Percentiles rank a stretch among this genome's conserved stretches.
Evolutionary conservation across 306 rosid species (phyloP).

Genomic region (Sicyos edulis): DNA sequence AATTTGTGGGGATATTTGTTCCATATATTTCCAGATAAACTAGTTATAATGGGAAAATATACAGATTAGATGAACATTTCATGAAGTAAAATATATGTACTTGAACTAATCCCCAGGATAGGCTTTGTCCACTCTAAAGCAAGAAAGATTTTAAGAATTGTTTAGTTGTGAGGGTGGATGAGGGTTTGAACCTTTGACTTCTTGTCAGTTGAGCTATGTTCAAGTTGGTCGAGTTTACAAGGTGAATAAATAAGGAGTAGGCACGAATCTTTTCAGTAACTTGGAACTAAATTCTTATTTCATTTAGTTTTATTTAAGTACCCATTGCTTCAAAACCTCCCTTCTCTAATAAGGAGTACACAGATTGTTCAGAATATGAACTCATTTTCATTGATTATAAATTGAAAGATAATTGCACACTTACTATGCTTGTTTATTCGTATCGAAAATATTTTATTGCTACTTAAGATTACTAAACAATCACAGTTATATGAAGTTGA

Average conservation of each 20-base stretch:
- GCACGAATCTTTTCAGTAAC: not conserved
- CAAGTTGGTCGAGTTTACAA: too few relatives aligned
- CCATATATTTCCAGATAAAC: not conserved
- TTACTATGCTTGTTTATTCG: not conserved
- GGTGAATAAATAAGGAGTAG: too few relatives aligned
- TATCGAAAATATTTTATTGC: not conserved
- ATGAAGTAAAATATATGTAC: constrained; percentile 1
- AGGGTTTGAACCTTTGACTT: not conserved
- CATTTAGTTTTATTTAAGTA: not conserved
- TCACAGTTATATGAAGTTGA: not conserved
- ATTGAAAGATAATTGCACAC: not conserved
- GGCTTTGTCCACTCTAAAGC: not conserved
- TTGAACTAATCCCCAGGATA: not conserved
- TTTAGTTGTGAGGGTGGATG: not conserved
- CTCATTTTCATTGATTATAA: not conserved
- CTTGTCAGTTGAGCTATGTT: not conserved
- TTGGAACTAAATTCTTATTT: not conserved
- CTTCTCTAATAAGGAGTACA: not conserved
- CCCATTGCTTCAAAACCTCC: not conserved
- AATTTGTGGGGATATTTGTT: constrained; percentile 2
- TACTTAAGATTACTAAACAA: not conserved
- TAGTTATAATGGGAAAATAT: not conserved
- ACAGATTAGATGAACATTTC: constrained; percentile 26
- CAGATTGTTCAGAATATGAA: not conserved
- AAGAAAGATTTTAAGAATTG: not conserved